phyloP scores from a whole-genome alignment of 768 basidiomycete species.

The Ramaria rubella region DNA sequence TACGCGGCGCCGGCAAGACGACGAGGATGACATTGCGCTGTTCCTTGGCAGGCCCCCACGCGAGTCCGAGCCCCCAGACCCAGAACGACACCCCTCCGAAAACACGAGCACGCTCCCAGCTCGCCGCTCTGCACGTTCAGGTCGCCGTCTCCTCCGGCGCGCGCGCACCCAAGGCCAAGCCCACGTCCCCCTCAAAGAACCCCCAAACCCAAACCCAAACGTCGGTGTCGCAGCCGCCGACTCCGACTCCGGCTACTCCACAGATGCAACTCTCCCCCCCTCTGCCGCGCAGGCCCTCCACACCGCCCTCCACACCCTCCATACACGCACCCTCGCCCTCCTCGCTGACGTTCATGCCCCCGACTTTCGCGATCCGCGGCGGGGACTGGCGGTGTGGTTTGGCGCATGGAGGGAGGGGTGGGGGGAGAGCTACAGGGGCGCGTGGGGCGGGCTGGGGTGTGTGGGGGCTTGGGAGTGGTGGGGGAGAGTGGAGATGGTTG shows the following conservation, averaged over 20 bases:
- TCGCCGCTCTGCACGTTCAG: constrained; percentile 51
- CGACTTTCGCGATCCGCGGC: constrained; percentile 76
- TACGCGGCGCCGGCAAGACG: constrained; percentile 65
- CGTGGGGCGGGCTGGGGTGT: constrained; percentile 84
- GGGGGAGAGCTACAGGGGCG: constrained; percentile 75
- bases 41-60: constrained; percentile 51
- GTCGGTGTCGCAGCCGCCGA: constrained; percentile 2
- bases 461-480: constrained; percentile 94
- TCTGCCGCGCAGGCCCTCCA: constrained; percentile 66
- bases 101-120: constrained; percentile 43
- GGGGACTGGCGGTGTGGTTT: constrained; percentile 60
- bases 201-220: too few relatives aligned
- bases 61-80: constrained; percentile 13
- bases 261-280: constrained; percentile 66
- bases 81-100: constrained; percentile 39
- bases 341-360: constrained; percentile 76
- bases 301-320: constrained; percentile 51
- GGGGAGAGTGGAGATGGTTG: constrained; percentile 78
- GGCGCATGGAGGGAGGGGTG: constrained; percentile 71
- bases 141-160: constrained; percentile 46
- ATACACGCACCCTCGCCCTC: constrained; percentile 45
- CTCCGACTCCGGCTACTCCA: constrained; percentile 78
- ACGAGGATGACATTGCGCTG: constrained; percentile 69
- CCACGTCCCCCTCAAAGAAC: too few relatives aligned
- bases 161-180: constrained; percentile 22